phyloP scores from a whole-genome alignment of 73 alveolate genomes.

The Paramecium octaurelia region DNA sequence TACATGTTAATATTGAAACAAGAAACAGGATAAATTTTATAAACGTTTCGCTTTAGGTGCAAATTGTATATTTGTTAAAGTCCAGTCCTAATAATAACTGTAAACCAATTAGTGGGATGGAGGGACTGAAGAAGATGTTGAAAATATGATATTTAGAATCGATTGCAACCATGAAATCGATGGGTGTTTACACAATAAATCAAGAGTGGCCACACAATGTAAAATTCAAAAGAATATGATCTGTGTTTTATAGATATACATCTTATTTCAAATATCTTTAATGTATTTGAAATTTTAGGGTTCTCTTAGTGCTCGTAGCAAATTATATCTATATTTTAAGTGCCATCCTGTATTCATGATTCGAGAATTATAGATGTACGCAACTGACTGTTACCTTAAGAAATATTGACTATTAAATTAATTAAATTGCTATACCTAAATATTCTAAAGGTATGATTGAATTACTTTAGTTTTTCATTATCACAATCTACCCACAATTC shows the following conservation, averaged over 20 bases:
- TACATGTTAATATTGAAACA: constrained; percentile 84
- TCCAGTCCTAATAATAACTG: constrained; percentile 77
- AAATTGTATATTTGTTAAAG: constrained; percentile 78
- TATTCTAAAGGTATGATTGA: neutral
- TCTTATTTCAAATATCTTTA: neutral
- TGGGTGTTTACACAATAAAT: constrained; percentile 51
- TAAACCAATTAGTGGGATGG: constrained; percentile 69
- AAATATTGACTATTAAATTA: neutral
- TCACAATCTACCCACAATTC: neutral
- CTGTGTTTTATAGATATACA: neutral
- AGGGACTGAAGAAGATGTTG: constrained; percentile 74
- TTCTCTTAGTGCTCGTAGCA: neutral
- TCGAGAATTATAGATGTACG: neutral
- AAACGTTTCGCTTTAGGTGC: constrained; percentile 91
- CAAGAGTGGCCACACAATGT: neutral
- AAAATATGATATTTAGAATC: constrained; percentile 74
- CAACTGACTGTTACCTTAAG: neutral
- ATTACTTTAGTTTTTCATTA: neutral
- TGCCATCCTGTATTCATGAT: constrained; percentile 17
- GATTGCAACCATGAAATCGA: constrained; percentile 71
- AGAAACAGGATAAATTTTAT: constrained; percentile 84
- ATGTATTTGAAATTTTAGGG: constrained; percentile 17
- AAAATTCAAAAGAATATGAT: neutral
- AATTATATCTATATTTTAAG: constrained; percentile 1
- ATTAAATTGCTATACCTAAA: neutral